Evolutionary conservation across 345 rosid species (phyloP).

Genomic region (Leavenworthia alabamica): DNA sequence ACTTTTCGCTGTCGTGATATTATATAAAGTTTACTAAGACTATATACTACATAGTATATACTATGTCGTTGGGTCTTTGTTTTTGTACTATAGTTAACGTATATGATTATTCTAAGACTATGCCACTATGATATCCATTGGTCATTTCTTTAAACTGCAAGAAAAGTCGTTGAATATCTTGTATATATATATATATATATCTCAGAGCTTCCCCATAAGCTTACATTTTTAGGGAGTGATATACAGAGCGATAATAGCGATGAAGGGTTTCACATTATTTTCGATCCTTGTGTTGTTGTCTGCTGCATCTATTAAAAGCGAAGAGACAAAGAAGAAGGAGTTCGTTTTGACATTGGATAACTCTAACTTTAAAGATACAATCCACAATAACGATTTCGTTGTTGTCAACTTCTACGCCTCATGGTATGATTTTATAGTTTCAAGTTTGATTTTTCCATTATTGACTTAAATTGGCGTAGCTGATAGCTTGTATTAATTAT

Average conservation of each 20-base stretch:
- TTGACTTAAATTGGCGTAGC: neutral
- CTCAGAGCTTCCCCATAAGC: neutral
- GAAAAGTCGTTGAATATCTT: too few species aligned
- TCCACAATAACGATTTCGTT: slow-evolving; percentile 65
- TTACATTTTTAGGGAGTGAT: neutral
- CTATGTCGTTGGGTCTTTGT: too few species aligned
- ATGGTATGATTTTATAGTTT: slow-evolving; percentile 39
- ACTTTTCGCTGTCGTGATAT: too few species aligned
- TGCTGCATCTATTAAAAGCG: slow-evolving; percentile 34
- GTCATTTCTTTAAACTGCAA: too few species aligned
- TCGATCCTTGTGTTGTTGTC: slow-evolving; percentile 26
- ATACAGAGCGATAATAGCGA: slow-evolving; percentile 35
- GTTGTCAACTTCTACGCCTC: slow-evolving; percentile 95
- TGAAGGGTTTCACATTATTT: slow-evolving; percentile 34
- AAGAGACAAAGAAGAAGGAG: slow-evolving; percentile 50
- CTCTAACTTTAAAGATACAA: slow-evolving; percentile 67
- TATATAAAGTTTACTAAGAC: too few species aligned
- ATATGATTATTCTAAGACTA: too few species aligned
- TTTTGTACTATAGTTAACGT: too few species aligned
- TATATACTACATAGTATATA: too few species aligned
- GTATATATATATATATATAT: neutral
- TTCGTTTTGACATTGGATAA: slow-evolving; percentile 69
- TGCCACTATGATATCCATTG: too few species aligned
- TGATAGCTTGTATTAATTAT: neutral
- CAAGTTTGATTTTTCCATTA: neutral